phyloP scores from a whole-genome alignment of 192 early-diverging fungal species.

The Coemansia sp. region DNA sequence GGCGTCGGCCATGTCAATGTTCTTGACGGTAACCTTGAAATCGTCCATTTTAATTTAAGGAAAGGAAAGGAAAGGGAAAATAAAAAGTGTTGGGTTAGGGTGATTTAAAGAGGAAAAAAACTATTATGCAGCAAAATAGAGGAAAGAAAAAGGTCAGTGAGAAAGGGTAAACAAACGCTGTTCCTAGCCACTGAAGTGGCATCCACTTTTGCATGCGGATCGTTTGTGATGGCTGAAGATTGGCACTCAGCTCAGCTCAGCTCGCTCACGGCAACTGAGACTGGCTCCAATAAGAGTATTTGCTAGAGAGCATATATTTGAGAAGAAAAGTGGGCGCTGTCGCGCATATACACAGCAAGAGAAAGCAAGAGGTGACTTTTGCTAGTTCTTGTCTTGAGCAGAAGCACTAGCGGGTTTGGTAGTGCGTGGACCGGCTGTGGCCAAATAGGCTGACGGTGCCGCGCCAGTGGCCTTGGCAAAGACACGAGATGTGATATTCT shows the following conservation, averaged over 20 bases:
- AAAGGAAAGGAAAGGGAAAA: background rate
- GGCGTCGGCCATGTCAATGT: constrained; percentile 96
- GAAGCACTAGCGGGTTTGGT: background rate
- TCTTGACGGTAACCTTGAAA: constrained; percentile 90
- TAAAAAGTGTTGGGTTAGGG: background rate
- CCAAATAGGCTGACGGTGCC: background rate
- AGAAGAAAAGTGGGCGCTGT: background rate
- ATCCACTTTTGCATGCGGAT: constrained; percentile 2
- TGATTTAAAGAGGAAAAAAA: constrained; percentile 2
- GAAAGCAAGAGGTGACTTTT: background rate
- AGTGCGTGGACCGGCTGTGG: background rate
- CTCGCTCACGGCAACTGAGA: background rate
- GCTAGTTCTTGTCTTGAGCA: background rate
- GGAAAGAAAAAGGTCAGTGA: background rate
- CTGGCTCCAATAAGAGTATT: background rate
- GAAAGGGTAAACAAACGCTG: constrained; percentile 14
- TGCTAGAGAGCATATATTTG: no score
- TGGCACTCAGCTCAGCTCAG: constrained; percentile 4
- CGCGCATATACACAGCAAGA: constrained; percentile 1
- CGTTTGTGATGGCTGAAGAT: constrained; percentile 1
- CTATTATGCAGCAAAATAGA: constrained; percentile 16
- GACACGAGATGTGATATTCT: constrained; percentile 40
- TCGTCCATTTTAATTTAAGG: constrained; percentile 55
- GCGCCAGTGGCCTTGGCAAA: constrained; percentile 49
- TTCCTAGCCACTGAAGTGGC: background rate